Conservation (phyloP, 305 asterid genomes). For the Withania somnifera region DNA sequence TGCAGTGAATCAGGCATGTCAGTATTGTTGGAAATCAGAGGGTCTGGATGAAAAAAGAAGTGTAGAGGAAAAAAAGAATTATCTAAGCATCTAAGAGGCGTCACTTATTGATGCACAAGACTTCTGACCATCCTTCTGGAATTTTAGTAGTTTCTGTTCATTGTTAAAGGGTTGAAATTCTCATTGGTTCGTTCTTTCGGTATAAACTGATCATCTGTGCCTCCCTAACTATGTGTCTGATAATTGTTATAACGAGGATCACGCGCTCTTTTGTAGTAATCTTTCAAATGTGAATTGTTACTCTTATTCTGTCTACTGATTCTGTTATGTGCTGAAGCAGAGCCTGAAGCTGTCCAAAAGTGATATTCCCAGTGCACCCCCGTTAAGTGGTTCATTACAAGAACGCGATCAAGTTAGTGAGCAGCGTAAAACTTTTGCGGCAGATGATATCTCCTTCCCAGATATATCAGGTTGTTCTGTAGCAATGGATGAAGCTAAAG, state of each 20-base stretch:
- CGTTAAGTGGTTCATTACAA: conserved; percentile 25
- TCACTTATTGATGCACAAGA: neutral
- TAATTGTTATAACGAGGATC: neutral
- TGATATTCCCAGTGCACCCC: conserved; percentile 82
- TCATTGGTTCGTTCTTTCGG: neutral
- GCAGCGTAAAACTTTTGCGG: conserved; percentile 17
- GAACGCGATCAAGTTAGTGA: conserved; percentile 27
- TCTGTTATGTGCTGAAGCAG: conserved; percentile 11
- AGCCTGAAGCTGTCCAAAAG: conserved; percentile 15
- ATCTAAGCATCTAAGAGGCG: neutral
- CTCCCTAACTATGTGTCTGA: neutral
- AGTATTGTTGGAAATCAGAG: neutral
- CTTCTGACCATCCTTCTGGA: neutral
- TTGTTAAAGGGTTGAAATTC: neutral
- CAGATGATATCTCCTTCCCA: conserved; percentile 17
- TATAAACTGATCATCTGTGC: neutral
- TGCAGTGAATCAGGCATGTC: neutral
- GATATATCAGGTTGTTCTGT: conserved; percentile 27
- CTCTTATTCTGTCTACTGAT: neutral
- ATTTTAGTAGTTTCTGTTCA: neutral
- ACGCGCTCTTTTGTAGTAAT: neutral
- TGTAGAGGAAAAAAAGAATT: too few relatives aligned
- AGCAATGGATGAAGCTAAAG: conserved; percentile 20
- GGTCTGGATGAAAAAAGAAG: neutral
- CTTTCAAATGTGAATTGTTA: neutral